Base-by-base conservation (phyloP, 148 eudicot genomes). In the Rhododendron vialii region DNA sequence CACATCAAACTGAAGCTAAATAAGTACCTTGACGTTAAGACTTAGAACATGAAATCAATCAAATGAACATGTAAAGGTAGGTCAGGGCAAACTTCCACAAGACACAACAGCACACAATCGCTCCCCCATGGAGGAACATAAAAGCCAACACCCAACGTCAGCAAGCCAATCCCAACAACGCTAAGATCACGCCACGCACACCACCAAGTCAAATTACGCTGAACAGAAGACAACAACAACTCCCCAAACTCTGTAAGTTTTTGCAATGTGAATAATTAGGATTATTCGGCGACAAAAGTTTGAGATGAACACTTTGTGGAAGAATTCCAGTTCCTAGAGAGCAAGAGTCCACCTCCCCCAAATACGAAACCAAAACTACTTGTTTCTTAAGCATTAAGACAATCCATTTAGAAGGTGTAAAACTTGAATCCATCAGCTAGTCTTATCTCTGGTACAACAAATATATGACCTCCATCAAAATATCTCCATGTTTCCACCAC, bases 1-100 rank as follows among this genome's bases (percentile, higher is more conserved):
- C 2, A 22, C 24, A 45, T 30, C 98, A 74, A 95, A 95, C 9
- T 45, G 35, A 78, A 47, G 18, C 50, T 11, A 24, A 45, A n/a
- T 43, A 43, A 10, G 36, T 43, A 55, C 7, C 5, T 15, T 74
- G 41, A 35, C 2, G 0, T 35, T 36, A 17, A 75, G 11, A 33
- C 48, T 30, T 30, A 20, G 26, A 24, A 18, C 12, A 22, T 35
- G 30, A 36, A 36, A 67, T 61, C 50, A 22, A 82, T 82, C 22
- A 38, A 38, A 38, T 38, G 5, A 38, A 38, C 41, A 38, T 0
- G 41, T 38, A 38, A 38, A 38, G 41, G 41, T 38, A 38, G 4
- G 41, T 5, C 41, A 38, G 41, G 41, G 41, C 41, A 38, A 38
- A 38, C 5, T 38, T 38, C 41, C 5, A 38, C 41, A 38, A 4